phyloP scores from a whole-genome alignment of 129 eudicot genomes.

The Flaveria bidentis region DNA sequence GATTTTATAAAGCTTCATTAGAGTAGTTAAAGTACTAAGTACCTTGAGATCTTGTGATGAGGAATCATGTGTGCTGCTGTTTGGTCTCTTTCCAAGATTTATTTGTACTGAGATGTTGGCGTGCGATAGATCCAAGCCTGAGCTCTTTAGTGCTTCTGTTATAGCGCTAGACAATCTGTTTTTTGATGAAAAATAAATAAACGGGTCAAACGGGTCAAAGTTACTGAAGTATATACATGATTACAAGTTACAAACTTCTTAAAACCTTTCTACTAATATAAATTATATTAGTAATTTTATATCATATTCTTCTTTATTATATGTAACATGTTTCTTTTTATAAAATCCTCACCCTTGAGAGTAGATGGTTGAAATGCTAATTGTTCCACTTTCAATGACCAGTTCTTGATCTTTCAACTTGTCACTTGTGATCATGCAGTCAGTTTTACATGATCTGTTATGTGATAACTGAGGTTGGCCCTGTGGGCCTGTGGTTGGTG shows the following conservation, averaged over 20 bases:
- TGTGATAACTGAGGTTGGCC: constrained; percentile 47
- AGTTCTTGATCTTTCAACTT: constrained; percentile 53
- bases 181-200: constrained; percentile 2
- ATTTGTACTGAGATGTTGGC: constrained; percentile 88
- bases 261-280: not conserved
- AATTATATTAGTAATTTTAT: not conserved
- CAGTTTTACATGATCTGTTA: constrained; percentile 43
- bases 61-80: constrained; percentile 30
- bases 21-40: not conserved
- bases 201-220: constrained; percentile 1
- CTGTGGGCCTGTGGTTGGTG: constrained; percentile 40
- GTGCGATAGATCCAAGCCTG: constrained; percentile 86
- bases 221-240: not conserved
- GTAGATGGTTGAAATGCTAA: constrained; percentile 73
- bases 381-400: constrained; percentile 76
- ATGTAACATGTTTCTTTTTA: not conserved
- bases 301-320: not conserved
- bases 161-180: constrained; percentile 73
- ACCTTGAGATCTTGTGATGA: constrained; percentile 55
- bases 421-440: constrained; percentile 34
- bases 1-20: not conserved
- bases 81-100: constrained; percentile 71
- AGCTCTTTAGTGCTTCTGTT: constrained; percentile 75
- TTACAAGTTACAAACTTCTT: not conserved
- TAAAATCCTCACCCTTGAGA: constrained; percentile 80